Conservation (phyloP, 768 basidiomycete species). For the Boletus reticulatus region DNA sequence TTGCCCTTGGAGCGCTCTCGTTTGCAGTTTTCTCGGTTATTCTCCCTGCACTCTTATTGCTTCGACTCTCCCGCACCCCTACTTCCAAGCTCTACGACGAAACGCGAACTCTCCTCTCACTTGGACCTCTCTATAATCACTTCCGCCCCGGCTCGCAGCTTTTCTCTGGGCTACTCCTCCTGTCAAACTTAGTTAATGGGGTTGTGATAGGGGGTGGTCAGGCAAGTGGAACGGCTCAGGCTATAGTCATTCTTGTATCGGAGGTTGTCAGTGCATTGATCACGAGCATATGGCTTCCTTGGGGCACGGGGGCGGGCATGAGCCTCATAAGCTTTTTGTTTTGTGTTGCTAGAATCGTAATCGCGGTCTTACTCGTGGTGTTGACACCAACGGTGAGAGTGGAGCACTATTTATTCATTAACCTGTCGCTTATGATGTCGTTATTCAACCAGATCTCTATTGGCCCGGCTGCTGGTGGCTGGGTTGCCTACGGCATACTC, state of each 20-base stretch:
- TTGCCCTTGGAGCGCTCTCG: slow-evolving; percentile 77
- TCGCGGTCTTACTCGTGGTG: slow-evolving; percentile 88
- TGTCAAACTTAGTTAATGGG: slow-evolving; percentile 79
- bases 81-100: slow-evolving; percentile 94
- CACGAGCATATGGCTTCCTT: slow-evolving; percentile 93
- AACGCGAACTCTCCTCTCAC: slow-evolving; percentile 83
- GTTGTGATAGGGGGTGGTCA: slow-evolving; percentile 89
- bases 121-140: slow-evolving; percentile 94
- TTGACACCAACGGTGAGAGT: slow-evolving; percentile 78
- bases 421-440: slow-evolving; percentile 10
- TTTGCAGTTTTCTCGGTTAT: slow-evolving; percentile 79
- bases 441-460: slow-evolving; percentile 67
- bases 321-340: slow-evolving; percentile 92
- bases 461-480: slow-evolving; percentile 75
- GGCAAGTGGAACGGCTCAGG: slow-evolving; percentile 86
- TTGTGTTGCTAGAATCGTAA: slow-evolving; percentile 85
- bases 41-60: slow-evolving; percentile 69
- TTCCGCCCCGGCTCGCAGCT: slow-evolving; percentile 90
- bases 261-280: slow-evolving; percentile 86
- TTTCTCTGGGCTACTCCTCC: slow-evolving; percentile 79
- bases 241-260: slow-evolving; percentile 83
- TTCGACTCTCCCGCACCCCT: slow-evolving; percentile 75
- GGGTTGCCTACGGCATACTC: slow-evolving; percentile 93
- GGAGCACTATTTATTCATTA: not conserved
- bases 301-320: slow-evolving; percentile 97